A percentile compares a stretch with the other conserved stretches of the same genome.
These are phyloP conservation scores for Gnomoniopsis smithogilvyi DNA, from an alignment of 2,329 filamentous ascomycete species.

Conservation along the genomic window DNA sequence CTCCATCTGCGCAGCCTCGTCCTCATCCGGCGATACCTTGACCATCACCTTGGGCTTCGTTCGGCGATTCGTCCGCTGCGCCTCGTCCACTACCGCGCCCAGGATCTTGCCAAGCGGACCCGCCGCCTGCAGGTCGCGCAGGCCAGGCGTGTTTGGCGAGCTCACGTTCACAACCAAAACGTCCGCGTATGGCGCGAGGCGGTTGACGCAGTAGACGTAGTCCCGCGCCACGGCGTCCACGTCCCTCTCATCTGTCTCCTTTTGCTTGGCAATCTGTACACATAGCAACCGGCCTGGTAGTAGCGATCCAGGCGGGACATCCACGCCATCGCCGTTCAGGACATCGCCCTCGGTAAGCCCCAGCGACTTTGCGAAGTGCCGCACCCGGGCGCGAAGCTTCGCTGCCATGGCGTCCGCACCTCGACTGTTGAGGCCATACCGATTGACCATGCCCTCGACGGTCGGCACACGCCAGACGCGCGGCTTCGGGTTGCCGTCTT, in stretches of 20 bases:
- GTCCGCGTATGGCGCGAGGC: constrained; percentile 84
- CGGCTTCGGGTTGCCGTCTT: constrained; percentile 82
- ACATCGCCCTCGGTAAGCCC: constrained; percentile 72
- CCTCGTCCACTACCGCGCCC: constrained; percentile 77
- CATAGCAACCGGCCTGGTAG: constrained; percentile 72
- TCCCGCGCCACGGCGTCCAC: constrained; percentile 75
- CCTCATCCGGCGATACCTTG: constrained; percentile 95
- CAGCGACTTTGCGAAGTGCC: constrained; percentile 68
- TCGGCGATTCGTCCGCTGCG: constrained; percentile 60
- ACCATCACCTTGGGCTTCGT: constrained; percentile 86
- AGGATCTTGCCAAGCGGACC: constrained; percentile 81
- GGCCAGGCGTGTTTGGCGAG: constrained; percentile 90
- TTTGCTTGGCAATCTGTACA: constrained; percentile 97
- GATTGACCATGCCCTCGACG: constrained; percentile 87
- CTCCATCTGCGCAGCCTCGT: constrained; percentile 76
- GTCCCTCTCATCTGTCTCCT: constrained; percentile 80
- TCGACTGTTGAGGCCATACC: constrained; percentile 90
- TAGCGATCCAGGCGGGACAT: constrained; percentile 80
- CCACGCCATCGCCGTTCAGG: constrained; percentile 67
- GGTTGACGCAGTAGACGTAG: constrained; percentile 86
- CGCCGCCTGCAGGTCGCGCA: constrained; percentile 80
- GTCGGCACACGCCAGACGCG: constrained; percentile 83
- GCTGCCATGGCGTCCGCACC: constrained; percentile 86
- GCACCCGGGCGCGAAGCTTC: constrained; percentile 71
- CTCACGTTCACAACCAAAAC: constrained; percentile 98